Evolutionary conservation across 2,329 filamentous ascomycete species (phyloP).

Genomic region (Cercospora sesami): DNA sequence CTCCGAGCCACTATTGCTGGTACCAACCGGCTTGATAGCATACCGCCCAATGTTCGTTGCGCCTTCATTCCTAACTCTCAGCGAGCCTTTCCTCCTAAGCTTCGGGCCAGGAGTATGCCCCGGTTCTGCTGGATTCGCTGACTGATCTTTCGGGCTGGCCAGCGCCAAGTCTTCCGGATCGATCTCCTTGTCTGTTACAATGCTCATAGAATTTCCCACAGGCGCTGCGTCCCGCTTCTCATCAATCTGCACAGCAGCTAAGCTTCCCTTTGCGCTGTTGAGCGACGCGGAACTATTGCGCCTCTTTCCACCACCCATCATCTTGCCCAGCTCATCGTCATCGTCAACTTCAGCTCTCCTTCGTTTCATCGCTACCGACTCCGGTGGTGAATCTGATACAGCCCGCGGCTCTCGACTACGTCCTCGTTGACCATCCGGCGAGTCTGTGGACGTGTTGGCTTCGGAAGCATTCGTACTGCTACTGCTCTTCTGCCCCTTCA

Average conservation of each 20-base stretch:
- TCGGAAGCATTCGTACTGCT: constrained; percentile 25
- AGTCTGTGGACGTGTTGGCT: constrained; percentile 21
- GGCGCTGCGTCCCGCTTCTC: constrained; percentile 16
- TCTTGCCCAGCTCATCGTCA: constrained; percentile 84
- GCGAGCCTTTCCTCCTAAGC: constrained; percentile 47
- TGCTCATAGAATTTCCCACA: constrained; percentile 14
- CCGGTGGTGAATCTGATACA: constrained; percentile 37
- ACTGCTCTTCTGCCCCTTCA: constrained; percentile 35
- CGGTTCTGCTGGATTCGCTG: constrained; percentile 21
- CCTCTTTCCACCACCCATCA: constrained; percentile 55
- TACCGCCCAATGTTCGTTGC: constrained; percentile 31
- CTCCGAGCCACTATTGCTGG: background rate
- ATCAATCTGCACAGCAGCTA: constrained; percentile 28
- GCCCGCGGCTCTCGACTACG: constrained; percentile 26
- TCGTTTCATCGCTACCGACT: constrained; percentile 70
- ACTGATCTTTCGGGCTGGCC: constrained; percentile 23
- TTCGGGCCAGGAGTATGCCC: constrained; percentile 22
- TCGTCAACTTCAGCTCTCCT: constrained; percentile 82
- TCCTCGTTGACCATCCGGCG: constrained; percentile 24
- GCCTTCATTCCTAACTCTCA: constrained; percentile 48
- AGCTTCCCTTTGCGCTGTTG: constrained; percentile 27
- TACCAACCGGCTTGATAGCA: constrained; percentile 33
- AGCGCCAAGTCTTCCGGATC: constrained; percentile 11
- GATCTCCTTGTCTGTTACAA: constrained; percentile 18
- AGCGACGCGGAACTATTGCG: constrained; percentile 42